Evolutionary conservation across 768 basidiomycete species (phyloP).

Genomic region (Pleurotus salmoneostramineus): DNA sequence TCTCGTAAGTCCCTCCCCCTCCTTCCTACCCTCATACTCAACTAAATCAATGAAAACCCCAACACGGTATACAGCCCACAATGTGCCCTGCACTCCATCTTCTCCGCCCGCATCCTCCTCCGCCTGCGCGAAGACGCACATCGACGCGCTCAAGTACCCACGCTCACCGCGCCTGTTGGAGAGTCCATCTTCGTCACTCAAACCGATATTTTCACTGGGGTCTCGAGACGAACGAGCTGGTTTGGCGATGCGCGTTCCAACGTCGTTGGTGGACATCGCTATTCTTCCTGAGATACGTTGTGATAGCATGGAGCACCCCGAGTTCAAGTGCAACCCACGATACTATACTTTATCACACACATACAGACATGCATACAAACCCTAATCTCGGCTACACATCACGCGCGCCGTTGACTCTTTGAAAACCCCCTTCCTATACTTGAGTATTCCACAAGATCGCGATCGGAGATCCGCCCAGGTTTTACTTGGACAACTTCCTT

Average conservation of each 20-base stretch:
- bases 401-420: too few species aligned
- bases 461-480: too few species aligned
- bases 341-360: too few species aligned
- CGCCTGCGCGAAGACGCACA: neutral
- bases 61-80: slow-evolving; percentile 2
- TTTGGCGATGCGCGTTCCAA: neutral
- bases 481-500: too few species aligned
- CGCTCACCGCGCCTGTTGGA: neutral
- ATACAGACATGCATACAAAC: too few species aligned
- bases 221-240: neutral
- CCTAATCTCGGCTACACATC: too few species aligned
- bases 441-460: too few species aligned
- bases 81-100: neutral
- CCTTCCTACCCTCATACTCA: neutral
- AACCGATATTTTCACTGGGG: neutral
- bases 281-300: too few species aligned
- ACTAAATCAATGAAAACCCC: too few species aligned
- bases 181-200: neutral
- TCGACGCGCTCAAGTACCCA: neutral
- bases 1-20: neutral
- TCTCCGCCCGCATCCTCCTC: slow-evolving; percentile 5
- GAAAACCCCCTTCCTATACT: too few species aligned
- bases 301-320: too few species aligned
- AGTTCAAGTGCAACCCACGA: too few species aligned
- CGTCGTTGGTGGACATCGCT: neutral